Percentiles rank a stretch among this genome's conserved stretches.
Evolutionary conservation across 768 basidiomycete genomes (phyloP).

Genomic region (Nidularia pulvinata): DNA sequence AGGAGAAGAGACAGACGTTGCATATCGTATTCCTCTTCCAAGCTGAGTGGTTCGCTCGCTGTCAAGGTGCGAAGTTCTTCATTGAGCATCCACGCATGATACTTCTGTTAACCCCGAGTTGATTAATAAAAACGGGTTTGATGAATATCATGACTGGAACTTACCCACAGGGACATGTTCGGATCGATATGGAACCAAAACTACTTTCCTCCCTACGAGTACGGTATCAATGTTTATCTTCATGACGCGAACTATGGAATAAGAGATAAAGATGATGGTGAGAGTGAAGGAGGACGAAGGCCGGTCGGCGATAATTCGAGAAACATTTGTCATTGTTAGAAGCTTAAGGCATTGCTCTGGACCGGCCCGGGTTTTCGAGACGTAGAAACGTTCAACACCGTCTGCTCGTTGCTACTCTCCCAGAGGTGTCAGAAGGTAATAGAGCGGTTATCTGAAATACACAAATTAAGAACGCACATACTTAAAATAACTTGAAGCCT

Average conservation of each 20-base stretch:
- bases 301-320: too few relatives aligned
- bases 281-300: too few relatives aligned
- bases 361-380: too few relatives aligned
- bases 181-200: constrained; percentile 81
- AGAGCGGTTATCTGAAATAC: too few relatives aligned
- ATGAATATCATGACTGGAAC: not conserved
- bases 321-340: too few relatives aligned
- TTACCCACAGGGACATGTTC: constrained; percentile 46
- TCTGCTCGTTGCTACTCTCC: too few relatives aligned
- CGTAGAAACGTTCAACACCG: too few relatives aligned
- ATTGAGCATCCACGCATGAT: constrained; percentile 88
- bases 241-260: constrained; percentile 37
- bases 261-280: not conserved
- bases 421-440: too few relatives aligned
- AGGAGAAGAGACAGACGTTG: constrained; percentile 54
- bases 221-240: constrained; percentile 63
- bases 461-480: too few relatives aligned
- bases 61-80: constrained; percentile 73
- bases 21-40: constrained; percentile 89
- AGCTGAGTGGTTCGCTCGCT: constrained; percentile 79
- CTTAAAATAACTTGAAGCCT: too few relatives aligned
- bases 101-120: constrained; percentile 47
- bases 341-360: too few relatives aligned
- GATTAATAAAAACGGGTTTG: not conserved
- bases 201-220: constrained; percentile 63